These are phyloP conservation scores for Sindora glabra DNA, from an alignment of 306 rosid genomes.

Conservation along the genomic window DNA sequence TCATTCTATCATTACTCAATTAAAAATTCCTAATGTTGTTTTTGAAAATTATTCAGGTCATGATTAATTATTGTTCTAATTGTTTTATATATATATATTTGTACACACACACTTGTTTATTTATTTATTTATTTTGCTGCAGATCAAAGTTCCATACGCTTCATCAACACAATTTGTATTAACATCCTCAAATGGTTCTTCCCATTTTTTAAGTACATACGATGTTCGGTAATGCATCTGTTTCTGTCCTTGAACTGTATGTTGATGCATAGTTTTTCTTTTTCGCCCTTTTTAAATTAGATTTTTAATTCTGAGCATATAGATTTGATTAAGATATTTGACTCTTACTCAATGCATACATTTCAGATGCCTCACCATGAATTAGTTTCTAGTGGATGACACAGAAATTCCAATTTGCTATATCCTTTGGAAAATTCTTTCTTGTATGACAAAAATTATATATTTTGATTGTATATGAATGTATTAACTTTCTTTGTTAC, in stretches of 20 bases:
- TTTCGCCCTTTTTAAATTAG: background rate
- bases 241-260: background rate
- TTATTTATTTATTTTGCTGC: constrained; percentile 31
- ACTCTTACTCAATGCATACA: background rate
- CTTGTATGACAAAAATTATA: background rate
- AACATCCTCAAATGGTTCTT: constrained; percentile 71
- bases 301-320: background rate
- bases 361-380: background rate
- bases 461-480: too few relatives aligned
- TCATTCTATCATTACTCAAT: too few relatives aligned
- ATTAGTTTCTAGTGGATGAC: background rate
- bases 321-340: background rate
- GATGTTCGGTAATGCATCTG: constrained; percentile 52
- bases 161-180: constrained; percentile 70
- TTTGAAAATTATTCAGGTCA: background rate
- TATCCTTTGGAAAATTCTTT: background rate
- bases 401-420: background rate
- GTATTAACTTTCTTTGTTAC: background rate
- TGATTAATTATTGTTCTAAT: constrained; percentile 1
- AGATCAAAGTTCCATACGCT: constrained; percentile 92
- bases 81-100: too few relatives aligned
- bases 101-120: constrained; percentile 1
- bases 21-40: background rate
- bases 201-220: constrained; percentile 54
- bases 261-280: background rate